These are phyloP conservation scores for Ustilago shanxiensis DNA, from an alignment of 1,284 basidiomycete genomes.

Conservation along the genomic window DNA sequence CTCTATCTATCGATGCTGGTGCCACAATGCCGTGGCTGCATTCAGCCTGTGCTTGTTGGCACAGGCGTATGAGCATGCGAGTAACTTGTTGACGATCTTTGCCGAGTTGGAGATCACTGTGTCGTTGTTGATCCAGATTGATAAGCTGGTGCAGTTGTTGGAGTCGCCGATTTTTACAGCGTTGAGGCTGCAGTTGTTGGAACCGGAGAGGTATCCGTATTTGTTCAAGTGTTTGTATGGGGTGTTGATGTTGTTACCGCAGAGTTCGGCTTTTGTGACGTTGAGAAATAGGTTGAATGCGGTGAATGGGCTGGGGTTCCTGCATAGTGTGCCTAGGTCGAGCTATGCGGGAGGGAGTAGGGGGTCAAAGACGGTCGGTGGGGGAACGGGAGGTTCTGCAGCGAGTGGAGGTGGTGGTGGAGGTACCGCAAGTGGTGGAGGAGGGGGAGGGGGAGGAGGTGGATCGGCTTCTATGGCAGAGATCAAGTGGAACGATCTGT, in stretches of 20 bases:
- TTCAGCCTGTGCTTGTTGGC: slow-evolving; percentile 95
- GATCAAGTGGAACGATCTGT: slow-evolving; percentile 65
- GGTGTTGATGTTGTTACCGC: slow-evolving; percentile 94
- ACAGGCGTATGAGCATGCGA: slow-evolving; percentile 98
- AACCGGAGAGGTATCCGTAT: slow-evolving; percentile 95
- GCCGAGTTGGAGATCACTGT: slow-evolving; percentile 93
- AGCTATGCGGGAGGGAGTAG: slow-evolving; percentile 16
- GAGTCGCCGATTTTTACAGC: slow-evolving; percentile 99
- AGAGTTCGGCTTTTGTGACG: slow-evolving; percentile 95
- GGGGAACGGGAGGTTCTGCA: slow-evolving; percentile 4
- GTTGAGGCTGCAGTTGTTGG: slow-evolving; percentile 93
- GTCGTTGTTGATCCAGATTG: slow-evolving; percentile 92
- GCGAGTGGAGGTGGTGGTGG: slow-evolving; percentile 19
- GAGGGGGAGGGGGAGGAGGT: slow-evolving; percentile 8
- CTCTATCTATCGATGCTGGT: slow-evolving; percentile 95
- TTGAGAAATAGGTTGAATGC: slow-evolving; percentile 92
- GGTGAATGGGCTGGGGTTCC: slow-evolving; percentile 92
- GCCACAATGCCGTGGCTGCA: slow-evolving; percentile 95
- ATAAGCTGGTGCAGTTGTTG: slow-evolving; percentile 97
- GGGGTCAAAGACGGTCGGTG: slow-evolving; percentile 13
- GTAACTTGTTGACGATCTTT: slow-evolving; percentile 96
- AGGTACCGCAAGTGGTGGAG: not conserved
- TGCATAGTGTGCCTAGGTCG: slow-evolving; percentile 83
- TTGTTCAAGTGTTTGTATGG: slow-evolving; percentile 98
- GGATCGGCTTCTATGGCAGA: slow-evolving; percentile 43